A percentile compares a stretch with the other conserved stretches of the same genome.
These are phyloP conservation scores for Fusarium sp. DNA, from an alignment of 2,329 filamentous ascomycete species.

Conservation along the genomic window DNA sequence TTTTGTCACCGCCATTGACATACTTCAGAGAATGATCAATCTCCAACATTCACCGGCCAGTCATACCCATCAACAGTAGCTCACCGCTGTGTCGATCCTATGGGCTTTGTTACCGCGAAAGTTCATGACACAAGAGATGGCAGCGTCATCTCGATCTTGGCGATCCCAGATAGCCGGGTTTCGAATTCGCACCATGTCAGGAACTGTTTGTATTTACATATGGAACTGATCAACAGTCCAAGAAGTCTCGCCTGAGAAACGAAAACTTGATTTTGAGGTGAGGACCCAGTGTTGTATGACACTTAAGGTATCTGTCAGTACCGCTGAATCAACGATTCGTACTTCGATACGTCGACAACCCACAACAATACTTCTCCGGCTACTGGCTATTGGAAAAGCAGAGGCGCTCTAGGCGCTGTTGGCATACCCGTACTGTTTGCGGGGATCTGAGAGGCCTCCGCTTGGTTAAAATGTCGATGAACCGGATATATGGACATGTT, in stretches of 20 bases:
- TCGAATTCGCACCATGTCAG: not conserved
- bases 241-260: not conserved
- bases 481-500: not conserved
- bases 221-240: not conserved
- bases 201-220: not conserved
- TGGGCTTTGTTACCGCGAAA: not conserved
- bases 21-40: not conserved
- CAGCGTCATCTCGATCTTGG: not conserved
- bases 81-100: not conserved
- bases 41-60: not conserved
- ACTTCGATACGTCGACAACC: not conserved
- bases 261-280: conserved; percentile 17
- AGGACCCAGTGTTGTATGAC: not conserved
- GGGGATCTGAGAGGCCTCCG: not conserved
- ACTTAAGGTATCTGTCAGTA: not conserved
- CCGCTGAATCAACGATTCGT: not conserved
- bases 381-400: not conserved
- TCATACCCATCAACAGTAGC: too few species aligned
- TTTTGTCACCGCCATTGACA: not conserved
- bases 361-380: not conserved
- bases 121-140: not conserved
- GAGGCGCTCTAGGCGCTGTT: not conserved
- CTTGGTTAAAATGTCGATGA: not conserved
- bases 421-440: not conserved
- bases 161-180: not conserved